These are phyloP conservation scores for Vitrella brassicaformis DNA, from an alignment of 73 alveolate species.

Conservation along the genomic window DNA sequence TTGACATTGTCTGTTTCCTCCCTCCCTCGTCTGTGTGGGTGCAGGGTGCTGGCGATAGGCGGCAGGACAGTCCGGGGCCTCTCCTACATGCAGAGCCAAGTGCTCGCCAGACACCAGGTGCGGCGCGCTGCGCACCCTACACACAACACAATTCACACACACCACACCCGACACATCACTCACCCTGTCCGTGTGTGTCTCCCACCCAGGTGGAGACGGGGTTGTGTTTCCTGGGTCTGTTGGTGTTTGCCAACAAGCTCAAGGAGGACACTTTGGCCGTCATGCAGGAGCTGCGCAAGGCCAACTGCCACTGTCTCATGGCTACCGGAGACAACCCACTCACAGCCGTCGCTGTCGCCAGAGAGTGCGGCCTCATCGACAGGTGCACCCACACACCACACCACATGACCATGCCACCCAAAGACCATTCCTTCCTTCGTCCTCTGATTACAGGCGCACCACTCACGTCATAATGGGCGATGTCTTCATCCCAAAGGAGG, in stretches of 20 bases:
- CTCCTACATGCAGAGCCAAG: background rate
- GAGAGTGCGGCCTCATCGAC: slow-evolving; percentile 7
- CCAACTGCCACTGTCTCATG: slow-evolving; percentile 6
- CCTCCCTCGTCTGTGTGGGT: background rate
- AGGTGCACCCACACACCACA: too few species aligned
- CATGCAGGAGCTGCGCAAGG: background rate
- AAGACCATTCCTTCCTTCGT: too few species aligned
- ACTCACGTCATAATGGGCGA: too few species aligned
- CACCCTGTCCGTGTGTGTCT: too few species aligned
- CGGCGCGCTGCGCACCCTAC: too few species aligned
- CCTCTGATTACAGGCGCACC: too few species aligned
- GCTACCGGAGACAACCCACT: slow-evolving; percentile 53
- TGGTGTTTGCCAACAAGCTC: slow-evolving; percentile 76
- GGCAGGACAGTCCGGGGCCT: background rate
- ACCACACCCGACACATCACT: too few species aligned
- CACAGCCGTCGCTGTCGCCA: slow-evolving; percentile 42
- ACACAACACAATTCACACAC: too few species aligned
- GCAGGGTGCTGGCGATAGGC: background rate
- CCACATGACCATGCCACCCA: too few species aligned
- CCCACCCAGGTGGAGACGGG: slow-evolving; percentile 76
- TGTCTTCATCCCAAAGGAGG: too few species aligned
- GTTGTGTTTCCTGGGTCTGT: slow-evolving; percentile 77
- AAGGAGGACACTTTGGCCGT: slow-evolving; percentile 21
- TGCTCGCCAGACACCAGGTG: background rate
- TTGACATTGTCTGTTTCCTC: too few species aligned